Percentiles rank a stretch among this genome's conserved stretches.
Evolutionary conservation across 352 stramenopile species (phyloP).

Genomic region (Phytophthora cryptogea): DNA sequence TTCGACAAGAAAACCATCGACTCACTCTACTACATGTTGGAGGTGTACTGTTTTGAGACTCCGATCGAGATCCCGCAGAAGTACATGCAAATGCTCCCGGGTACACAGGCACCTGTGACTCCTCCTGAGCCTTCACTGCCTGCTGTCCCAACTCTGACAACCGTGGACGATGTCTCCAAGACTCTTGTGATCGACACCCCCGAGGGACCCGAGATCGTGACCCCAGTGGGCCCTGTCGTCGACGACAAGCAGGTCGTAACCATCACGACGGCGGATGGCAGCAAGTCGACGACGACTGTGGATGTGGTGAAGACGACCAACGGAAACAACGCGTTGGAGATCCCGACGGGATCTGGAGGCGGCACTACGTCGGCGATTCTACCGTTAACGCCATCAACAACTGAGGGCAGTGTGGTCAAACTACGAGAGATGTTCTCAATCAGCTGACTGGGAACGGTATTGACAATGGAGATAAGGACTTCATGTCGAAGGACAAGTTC

Average conservation of each 20-base stretch:
- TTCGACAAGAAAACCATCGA: conserved; percentile 35
- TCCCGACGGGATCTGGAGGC: conserved; percentile 17
- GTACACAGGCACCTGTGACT: conserved; percentile 5
- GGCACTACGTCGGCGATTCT: too few relatives aligned
- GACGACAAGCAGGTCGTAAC: conserved; percentile 2
- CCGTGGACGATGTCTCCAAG: conserved; percentile 3
- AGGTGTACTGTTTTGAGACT: conserved; percentile 41
- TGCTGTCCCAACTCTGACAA: neutral
- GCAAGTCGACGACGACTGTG: neutral
- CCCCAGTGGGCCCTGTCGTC: neutral
- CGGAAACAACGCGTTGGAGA: conserved; percentile 9
- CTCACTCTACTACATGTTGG: conserved; percentile 43
- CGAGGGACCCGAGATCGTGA: conserved; percentile 7
- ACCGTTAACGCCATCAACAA: too few relatives aligned
- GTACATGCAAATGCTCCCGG: conserved; percentile 37
- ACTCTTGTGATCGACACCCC: neutral
- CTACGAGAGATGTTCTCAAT: too few relatives aligned
- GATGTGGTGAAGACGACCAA: neutral
- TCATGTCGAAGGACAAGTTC: conserved; percentile 57
- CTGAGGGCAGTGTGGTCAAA: too few relatives aligned
- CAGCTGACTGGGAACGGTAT: too few relatives aligned
- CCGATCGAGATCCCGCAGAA: conserved; percentile 37
- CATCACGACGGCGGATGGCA: conserved; percentile 8
- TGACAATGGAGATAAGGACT: conserved; percentile 23
- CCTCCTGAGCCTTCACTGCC: conserved; percentile 4